Conservation (phyloP, 176 grass and related monocot genomes). For the Bromus sterilis region DNA sequence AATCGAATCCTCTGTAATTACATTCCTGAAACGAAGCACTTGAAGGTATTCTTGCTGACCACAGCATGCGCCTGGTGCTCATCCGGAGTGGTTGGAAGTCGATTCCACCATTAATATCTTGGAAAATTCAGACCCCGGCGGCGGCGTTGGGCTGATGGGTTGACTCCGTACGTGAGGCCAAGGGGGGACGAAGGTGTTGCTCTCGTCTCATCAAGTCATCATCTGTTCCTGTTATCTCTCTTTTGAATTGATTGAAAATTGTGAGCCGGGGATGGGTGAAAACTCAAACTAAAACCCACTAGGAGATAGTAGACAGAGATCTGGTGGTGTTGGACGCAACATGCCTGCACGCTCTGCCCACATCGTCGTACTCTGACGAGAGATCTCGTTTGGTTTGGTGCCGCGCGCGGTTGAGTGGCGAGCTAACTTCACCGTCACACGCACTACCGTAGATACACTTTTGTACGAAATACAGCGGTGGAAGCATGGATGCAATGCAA, state of each 20-base stretch:
- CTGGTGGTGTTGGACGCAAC: no score
- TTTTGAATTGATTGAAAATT: no score
- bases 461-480: background rate
- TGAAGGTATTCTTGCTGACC: no score
- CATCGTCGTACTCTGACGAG: no score
- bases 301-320: no score
- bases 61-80: background rate
- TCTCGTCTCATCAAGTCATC: no score
- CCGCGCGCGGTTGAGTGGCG: no score
- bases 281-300: no score
- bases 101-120: background rate
- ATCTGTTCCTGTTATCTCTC: no score
- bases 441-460: background rate
- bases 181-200: background rate
- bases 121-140: background rate
- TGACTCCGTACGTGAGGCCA: background rate
- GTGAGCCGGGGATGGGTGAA: no score
- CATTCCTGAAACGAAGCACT: no score
- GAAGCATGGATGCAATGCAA: background rate
- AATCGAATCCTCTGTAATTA: background rate
- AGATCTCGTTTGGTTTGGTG: background rate
- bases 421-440: slow-evolving; percentile 3
- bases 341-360: background rate
- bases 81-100: background rate
- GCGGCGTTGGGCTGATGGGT: background rate